A percentile compares a stretch with the other conserved stretches of the same genome.
These are phyloP conservation scores for Candida anglica DNA, from an alignment of 805 yeast species.

Conservation along the genomic window DNA sequence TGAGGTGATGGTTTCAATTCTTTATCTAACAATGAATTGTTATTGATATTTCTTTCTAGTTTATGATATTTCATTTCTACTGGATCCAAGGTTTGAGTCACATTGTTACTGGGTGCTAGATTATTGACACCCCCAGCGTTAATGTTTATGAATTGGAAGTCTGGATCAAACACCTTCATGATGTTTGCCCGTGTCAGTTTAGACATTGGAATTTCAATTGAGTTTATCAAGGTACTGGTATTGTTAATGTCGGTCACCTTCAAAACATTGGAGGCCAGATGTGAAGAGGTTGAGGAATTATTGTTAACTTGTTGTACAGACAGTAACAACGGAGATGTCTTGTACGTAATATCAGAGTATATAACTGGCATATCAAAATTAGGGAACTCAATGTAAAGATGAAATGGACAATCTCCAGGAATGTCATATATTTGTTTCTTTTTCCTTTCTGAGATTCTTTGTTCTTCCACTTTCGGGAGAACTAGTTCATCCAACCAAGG, in stretches of 20 bases:
- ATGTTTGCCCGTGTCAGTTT: background rate
- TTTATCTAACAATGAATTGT: slow-evolving; percentile 70
- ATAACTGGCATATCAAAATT: slow-evolving; percentile 41
- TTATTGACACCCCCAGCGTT: slow-evolving; percentile 1
- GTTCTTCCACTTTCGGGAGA: slow-evolving; percentile 48
- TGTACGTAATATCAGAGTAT: slow-evolving; percentile 31
- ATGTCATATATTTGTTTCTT: background rate
- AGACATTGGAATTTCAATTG: slow-evolving; percentile 27
- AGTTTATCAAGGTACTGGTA: slow-evolving; percentile 32
- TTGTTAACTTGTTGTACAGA: background rate
- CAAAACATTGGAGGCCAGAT: background rate
- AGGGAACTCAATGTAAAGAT: slow-evolving; percentile 37
- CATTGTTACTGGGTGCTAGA: slow-evolving; percentile 1
- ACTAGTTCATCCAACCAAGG: slow-evolving; percentile 77
- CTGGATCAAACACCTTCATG: slow-evolving; percentile 44
- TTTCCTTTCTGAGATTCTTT: slow-evolving; percentile 9
- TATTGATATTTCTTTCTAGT: slow-evolving; percentile 73
- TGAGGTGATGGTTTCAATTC: slow-evolving; percentile 88
- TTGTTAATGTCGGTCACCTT: slow-evolving; percentile 12
- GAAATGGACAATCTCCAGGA: slow-evolving; percentile 12
- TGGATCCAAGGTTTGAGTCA: slow-evolving; percentile 51
- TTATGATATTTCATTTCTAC: slow-evolving; percentile 84
- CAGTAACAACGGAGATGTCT: slow-evolving; percentile 2
- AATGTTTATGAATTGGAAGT: slow-evolving; percentile 17
- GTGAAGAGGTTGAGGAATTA: too few relatives aligned